Base-by-base conservation (phyloP, 352 stramenopile genomes). In the Globisporangium splendens region DNA sequence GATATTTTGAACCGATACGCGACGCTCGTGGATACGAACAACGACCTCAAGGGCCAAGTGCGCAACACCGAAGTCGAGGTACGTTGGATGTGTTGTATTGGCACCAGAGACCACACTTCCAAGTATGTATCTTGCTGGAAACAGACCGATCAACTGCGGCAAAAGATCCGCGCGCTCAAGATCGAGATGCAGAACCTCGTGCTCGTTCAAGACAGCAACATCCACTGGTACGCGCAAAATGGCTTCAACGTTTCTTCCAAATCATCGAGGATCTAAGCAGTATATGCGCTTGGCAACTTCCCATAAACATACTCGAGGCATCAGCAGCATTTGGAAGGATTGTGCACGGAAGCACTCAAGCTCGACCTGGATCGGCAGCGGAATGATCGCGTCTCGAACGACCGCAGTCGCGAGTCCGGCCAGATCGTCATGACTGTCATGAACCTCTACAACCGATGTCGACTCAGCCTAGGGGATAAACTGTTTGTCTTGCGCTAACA, bases 401-500 rank as follows among this genome's bases (percentile, higher is more conserved):
- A 95, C 59, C 76, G 84, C 50, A 93, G 74, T 44, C 78, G 86
- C 22, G 87, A 97, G 66, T 93, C 79, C 6, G 88, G 87, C 0
- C 88, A 97, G 69, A 94, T 97, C 63, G 75, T 96, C 54, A 79
- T 96, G 63, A 91, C 88, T 12, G 85, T 97, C 48, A 89, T 79
- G n/a, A 98, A 98, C 59, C 59, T 97, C 35, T 97, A 96, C 75
- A 88, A 87, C 61, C 86, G 88, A 41, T 94, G 84, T 62, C 69
- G 73, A 4, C 66, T 89, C 5, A 93, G 80, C 43, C 65, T 92
- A n/a, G 72, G 79, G 24, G 78, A 83, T 57, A 91, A 89, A 62
- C 70, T 95, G 20, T 79, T 79, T 0, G 73, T 86, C 41, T 61
- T 91, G 35, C 78, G 79, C n/a, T 75, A 90, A 62, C 75, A 87